A percentile compares a stretch with the other conserved stretches of the same genome.
Evolutionary conservation across 495 filamentous ascomycete genomes (phyloP).

Genomic region (Trichoderma reesei): DNA sequence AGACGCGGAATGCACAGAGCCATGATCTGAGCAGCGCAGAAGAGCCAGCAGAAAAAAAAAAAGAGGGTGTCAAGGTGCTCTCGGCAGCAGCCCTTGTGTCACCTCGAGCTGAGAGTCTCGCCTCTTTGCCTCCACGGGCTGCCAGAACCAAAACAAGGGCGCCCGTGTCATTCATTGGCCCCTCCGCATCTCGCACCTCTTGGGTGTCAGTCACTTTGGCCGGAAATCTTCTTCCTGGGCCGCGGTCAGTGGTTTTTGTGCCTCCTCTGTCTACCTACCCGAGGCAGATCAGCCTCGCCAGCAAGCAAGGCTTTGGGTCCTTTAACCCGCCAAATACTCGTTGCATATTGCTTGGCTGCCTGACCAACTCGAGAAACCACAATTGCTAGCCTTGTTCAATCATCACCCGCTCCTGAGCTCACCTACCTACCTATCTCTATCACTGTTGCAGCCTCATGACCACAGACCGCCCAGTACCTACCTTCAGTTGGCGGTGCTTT

Average conservation of each 20-base stretch:
- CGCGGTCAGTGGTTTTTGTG: not conserved
- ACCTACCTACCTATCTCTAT: not conserved
- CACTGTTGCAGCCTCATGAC: not conserved
- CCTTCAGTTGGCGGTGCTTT: not conserved
- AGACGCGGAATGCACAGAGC: no score
- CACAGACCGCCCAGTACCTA: not conserved
- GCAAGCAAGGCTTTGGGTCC: not conserved
- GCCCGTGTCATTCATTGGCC: slow-evolving; percentile 9
- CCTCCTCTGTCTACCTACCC: not conserved
- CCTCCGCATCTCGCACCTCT: not conserved
- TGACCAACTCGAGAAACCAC: not conserved
- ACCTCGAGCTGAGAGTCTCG: not conserved
- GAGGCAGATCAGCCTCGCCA: not conserved
- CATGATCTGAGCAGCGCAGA: no score
- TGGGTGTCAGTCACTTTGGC: not conserved
- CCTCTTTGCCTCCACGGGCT: not conserved
- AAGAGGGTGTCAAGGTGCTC: not conserved
- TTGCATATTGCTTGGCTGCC: not conserved
- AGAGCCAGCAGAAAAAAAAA: not conserved
- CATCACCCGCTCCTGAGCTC: not conserved
- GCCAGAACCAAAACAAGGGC: not conserved
- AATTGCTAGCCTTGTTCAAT: not conserved
- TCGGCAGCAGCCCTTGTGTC: not conserved
- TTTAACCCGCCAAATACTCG: not conserved
- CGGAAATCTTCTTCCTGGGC: not conserved